phyloP scores from a whole-genome alignment of 345 rosid genomes.

The Linum trigynum region DNA sequence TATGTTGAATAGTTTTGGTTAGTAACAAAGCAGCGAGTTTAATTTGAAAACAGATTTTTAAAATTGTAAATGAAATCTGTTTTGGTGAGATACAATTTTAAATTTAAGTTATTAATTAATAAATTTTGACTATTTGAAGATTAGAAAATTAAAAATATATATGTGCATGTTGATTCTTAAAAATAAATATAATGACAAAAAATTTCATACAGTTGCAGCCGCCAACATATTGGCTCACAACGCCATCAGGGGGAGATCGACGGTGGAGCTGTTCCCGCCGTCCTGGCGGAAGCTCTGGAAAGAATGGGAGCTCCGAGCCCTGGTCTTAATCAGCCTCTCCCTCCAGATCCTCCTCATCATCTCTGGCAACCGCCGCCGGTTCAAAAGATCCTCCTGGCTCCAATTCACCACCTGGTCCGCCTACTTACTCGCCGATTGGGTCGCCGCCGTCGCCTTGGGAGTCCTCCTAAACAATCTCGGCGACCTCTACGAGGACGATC shows the following conservation, averaged over 20 bases:
- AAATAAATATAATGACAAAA: too few species aligned
- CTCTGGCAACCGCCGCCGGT: conserved; percentile 11
- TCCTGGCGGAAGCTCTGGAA: conserved; percentile 6
- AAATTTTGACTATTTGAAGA: too few species aligned
- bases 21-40: too few species aligned
- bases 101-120: too few species aligned
- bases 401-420: conserved; percentile 14
- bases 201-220: not conserved
- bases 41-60: too few species aligned
- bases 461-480: conserved; percentile 14
- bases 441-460: conserved; percentile 20
- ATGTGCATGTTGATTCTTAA: too few species aligned
- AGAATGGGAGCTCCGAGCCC: conserved; percentile 20
- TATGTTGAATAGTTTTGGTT: too few species aligned
- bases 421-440: conserved; percentile 24
- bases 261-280: not conserved
- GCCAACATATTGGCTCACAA: too few species aligned
- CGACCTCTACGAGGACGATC: not conserved
- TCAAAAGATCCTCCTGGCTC: not conserved
- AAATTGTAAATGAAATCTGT: too few species aligned
- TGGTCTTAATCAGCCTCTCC: conserved; percentile 15
- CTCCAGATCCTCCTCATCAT: conserved; percentile 17
- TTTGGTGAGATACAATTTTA: too few species aligned
- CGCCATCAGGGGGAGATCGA: too few species aligned
- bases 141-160: too few species aligned